Evolutionary conservation across 1,284 basidiomycete species (phyloP), one percentile per base, ranked within the genome.

Genomic region (Ustilago crameri): DNA sequence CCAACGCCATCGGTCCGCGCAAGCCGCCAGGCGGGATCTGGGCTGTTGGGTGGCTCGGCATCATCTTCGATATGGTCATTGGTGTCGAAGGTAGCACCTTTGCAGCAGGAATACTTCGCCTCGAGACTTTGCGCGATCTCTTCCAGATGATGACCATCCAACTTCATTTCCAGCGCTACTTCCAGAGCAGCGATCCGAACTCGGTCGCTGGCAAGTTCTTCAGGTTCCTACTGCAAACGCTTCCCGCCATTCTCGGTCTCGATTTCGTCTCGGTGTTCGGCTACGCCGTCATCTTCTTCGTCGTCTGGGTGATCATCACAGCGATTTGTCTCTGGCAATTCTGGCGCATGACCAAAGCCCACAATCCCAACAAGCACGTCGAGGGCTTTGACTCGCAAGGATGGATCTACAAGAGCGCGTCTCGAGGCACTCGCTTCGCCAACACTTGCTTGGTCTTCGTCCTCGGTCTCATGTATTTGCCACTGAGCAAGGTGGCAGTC

Each of bases 231-330:
- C 43, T 78, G n/a, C 55, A 67, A 47, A 71, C 69, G 14, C 40
- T 80, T 15, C 78, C 78, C 0, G 68, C 72, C 2, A 35, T 80
- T 8, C 61, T 80, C 5, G 78, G 74, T 0, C 60, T 80, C 43
- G 73, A 80, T 45, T 71, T 80, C 15, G 78, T 79, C 51, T 74
- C 68, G 5, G 63, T 79, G n/a, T 72, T 80, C 41, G 78, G 76
- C 23, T 59, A 73, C 15, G 76, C 78, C 10, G 44, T 78, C 41
- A 53, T 80, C 42, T 75, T 79, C 34, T 66, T 79, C 41, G 15
- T 73, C 26, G 30, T 63, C 14, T 80, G 75, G 75, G 70, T 75
- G 24, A 23, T 59, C 43, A 23, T 76, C 50, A 74, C 68, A 1
- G 68, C 52, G 0, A 37, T 73, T 18, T 61, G 62, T 17, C 62